Evolutionary conservation across 305 asterid genomes (phyloP).

Genomic region (Galium porrigens): DNA sequence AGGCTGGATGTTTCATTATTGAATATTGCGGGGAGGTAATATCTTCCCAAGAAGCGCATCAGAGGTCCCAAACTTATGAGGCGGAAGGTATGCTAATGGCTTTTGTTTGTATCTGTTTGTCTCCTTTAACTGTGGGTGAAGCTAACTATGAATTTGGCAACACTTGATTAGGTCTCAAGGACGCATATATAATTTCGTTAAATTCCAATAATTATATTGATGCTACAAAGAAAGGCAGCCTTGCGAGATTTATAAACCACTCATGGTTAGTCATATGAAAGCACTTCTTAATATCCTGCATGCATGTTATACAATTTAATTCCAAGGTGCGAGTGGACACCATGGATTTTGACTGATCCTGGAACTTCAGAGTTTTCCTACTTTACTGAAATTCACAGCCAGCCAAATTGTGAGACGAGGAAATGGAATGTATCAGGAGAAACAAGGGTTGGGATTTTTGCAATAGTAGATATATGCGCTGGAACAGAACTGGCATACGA

Average conservation of each 20-base stretch:
- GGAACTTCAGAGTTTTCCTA: constrained; percentile 1
- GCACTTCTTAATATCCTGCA: not conserved
- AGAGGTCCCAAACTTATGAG: constrained; percentile 60
- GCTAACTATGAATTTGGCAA: constrained; percentile 6
- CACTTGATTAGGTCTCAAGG: constrained; percentile 48
- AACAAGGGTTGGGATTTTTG: constrained; percentile 81
- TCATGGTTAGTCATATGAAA: constrained; percentile 50
- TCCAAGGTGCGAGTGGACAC: not conserved
- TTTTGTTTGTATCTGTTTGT: constrained; percentile 9
- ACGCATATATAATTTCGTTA: constrained; percentile 69
- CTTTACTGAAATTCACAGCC: constrained; percentile 35
- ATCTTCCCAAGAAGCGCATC: constrained; percentile 58
- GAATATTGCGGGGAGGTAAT: constrained; percentile 89
- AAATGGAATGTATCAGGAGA: constrained; percentile 89
- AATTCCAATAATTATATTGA: constrained; percentile 58
- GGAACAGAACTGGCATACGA: constrained; percentile 71
- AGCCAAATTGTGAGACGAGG: constrained; percentile 91
- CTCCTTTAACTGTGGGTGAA: not conserved
- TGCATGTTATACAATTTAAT: constrained; percentile 2
- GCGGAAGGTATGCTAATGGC: constrained; percentile 41
- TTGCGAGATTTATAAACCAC: constrained; percentile 84
- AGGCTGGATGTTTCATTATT: constrained; percentile 80
- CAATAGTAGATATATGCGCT: constrained; percentile 44
- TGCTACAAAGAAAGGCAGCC: constrained; percentile 75
- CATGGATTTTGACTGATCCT: not conserved